phyloP scores from a whole-genome alignment of 768 basidiomycete species.

The Boletus rufocinnamomeus region DNA sequence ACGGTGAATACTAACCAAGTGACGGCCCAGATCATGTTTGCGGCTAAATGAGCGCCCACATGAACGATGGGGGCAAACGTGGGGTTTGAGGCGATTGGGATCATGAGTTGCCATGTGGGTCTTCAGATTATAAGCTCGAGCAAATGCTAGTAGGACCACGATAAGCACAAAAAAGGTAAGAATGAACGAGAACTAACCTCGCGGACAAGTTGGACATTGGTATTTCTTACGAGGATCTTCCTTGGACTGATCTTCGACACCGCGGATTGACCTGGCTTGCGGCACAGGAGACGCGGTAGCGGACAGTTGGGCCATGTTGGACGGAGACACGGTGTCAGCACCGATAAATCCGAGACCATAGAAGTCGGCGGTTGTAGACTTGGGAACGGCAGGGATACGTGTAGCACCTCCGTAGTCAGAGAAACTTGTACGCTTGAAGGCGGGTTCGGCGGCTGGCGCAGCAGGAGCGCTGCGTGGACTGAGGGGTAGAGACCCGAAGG shows the following conservation, averaged over 20 bases:
- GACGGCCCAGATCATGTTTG: constrained; percentile 91
- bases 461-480: constrained; percentile 55
- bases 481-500: constrained; percentile 58
- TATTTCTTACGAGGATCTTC: constrained; percentile 78
- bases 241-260: constrained; percentile 46
- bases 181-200: constrained; percentile 47
- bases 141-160: constrained; percentile 61
- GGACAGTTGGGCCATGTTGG: constrained; percentile 54
- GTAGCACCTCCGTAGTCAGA: constrained; percentile 67
- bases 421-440: constrained; percentile 51
- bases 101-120: constrained; percentile 96
- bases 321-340: constrained; percentile 53
- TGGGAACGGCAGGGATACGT: constrained; percentile 49
- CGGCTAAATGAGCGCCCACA: constrained; percentile 93
- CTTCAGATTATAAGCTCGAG: constrained; percentile 92
- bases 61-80: constrained; percentile 80
- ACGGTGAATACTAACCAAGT: constrained; percentile 83
- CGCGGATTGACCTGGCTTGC: constrained; percentile 38
- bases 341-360: constrained; percentile 38
- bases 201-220: constrained; percentile 70
- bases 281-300: constrained; percentile 44
- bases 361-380: constrained; percentile 52
- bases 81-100: constrained; percentile 87
- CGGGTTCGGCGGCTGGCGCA: constrained; percentile 31
- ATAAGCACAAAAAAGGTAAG: constrained; percentile 4